Conservation (phyloP, 257 asterid species). For the Solanum paucissectum region DNA sequence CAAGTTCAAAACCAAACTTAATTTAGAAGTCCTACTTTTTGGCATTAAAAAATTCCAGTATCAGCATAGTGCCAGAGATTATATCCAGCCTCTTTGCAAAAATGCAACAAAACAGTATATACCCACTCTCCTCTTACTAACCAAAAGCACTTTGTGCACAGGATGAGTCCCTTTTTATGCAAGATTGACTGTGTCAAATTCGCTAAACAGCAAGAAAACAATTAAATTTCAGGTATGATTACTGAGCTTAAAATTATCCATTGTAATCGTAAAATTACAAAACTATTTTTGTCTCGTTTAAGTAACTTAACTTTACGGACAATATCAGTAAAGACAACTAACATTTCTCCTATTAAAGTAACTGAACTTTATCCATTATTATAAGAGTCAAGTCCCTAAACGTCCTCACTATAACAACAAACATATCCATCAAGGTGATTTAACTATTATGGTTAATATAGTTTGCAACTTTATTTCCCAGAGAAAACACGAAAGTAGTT, state of each 20-base stretch:
- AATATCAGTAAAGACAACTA: not conserved
- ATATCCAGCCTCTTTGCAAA: not conserved
- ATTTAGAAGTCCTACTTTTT: not conserved
- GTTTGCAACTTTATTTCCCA: not conserved
- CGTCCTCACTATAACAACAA: not conserved
- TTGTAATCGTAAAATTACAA: not conserved
- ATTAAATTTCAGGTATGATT: not conserved
- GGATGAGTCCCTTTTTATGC: not conserved
- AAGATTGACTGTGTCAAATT: not conserved
- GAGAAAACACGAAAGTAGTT: not conserved
- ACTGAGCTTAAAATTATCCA: not conserved
- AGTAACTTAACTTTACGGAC: not conserved
- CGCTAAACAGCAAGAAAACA: not conserved
- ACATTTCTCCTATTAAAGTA: not conserved
- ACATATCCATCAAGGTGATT: not conserved
- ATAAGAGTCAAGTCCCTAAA: not conserved
- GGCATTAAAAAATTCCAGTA: not conserved
- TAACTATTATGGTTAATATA: not conserved
- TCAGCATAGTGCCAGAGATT: not conserved
- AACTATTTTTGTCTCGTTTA: not conserved
- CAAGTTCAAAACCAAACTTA: not conserved
- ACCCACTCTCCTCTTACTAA: not conserved
- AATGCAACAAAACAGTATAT: not conserved
- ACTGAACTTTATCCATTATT: not conserved
- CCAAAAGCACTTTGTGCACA: not conserved